Conservation (phyloP, 164 flowering plant genomes). For the Echeveria elegans region DNA sequence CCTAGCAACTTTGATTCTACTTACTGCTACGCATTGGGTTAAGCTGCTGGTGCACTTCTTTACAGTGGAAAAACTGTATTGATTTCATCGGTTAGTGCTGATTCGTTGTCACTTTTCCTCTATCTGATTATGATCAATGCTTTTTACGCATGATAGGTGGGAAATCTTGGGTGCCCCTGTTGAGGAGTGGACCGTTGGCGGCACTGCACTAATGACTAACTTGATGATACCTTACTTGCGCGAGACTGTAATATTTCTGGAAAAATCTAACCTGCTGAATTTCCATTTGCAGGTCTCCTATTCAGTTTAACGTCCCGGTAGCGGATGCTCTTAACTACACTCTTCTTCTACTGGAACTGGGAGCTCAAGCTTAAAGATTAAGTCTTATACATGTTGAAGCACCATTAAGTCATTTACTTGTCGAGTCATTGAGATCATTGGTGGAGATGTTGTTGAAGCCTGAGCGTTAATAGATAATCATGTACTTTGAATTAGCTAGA, state of each 20-base stretch:
- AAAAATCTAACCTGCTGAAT: background rate
- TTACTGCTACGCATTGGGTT: conserved; percentile 94
- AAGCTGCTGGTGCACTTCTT: conserved; percentile 85
- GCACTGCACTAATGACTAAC: background rate
- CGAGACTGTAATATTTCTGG: background rate
- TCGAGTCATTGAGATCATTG: too few relatives aligned
- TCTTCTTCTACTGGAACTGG: conserved; percentile 16
- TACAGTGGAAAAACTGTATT: conserved; percentile 82
- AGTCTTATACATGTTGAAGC: too few relatives aligned
- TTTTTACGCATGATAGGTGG: conserved; percentile 39
- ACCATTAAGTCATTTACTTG: too few relatives aligned
- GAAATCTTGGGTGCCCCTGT: conserved; percentile 87
- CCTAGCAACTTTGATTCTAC: conserved; percentile 87
- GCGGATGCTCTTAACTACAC: conserved; percentile 13
- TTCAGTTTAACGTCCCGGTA: conserved; percentile 56
- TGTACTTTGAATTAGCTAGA: too few relatives aligned
- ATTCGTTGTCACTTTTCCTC: background rate
- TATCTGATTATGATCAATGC: background rate
- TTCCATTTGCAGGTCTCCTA: conserved; percentile 57
- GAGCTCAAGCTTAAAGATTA: conserved; percentile 11
- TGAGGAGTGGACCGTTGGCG: conserved; percentile 87
- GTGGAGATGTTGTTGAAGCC: too few relatives aligned
- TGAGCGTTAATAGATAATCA: too few relatives aligned
- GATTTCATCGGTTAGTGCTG: conserved; percentile 72
- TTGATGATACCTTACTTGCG: background rate